Conservation (phyloP, 2,329 filamentous ascomycete genomes). For the Pestalotiopsis sp. region DNA sequence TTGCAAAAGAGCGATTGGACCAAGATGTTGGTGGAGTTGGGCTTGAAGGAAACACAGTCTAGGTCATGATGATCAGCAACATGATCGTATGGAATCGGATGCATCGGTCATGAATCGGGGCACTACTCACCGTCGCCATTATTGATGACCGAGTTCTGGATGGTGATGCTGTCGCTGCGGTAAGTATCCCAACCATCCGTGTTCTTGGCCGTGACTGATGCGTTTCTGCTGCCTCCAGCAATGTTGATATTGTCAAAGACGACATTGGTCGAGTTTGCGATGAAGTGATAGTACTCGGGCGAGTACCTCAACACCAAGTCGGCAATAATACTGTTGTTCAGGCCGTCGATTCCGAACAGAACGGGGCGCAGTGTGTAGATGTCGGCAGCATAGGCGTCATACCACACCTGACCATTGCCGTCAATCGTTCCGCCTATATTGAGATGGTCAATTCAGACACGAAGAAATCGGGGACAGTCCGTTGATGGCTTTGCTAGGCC, state of each 20-base stretch:
- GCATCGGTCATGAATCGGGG: no score
- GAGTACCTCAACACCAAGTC: constrained; percentile 61
- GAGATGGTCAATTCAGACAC: neutral
- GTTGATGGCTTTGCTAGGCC: neutral
- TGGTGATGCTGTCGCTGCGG: constrained; percentile 60
- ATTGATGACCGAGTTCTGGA: constrained; percentile 64
- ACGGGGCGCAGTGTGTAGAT: constrained; percentile 62
- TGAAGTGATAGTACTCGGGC: constrained; percentile 59
- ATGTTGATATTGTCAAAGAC: constrained; percentile 65
- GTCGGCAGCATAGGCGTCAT: constrained; percentile 60
- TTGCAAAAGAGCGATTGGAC: constrained; percentile 63
- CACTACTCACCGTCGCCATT: constrained; percentile 58
- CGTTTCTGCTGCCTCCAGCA: constrained; percentile 51
- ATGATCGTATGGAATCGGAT: neutral
- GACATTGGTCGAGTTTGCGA: constrained; percentile 62
- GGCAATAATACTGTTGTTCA: constrained; percentile 56
- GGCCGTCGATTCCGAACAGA: constrained; percentile 59
- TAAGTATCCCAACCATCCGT: constrained; percentile 66
- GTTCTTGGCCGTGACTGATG: constrained; percentile 58
- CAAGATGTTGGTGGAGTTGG: constrained; percentile 60
- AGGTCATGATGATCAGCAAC: neutral
- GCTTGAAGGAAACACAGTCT: constrained; percentile 67
- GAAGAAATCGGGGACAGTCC: no score
- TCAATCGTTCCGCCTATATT: constrained; percentile 22
- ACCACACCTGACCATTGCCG: constrained; percentile 61